Conservation (phyloP, 75 land plant species). For the Picea sitchensis region DNA sequence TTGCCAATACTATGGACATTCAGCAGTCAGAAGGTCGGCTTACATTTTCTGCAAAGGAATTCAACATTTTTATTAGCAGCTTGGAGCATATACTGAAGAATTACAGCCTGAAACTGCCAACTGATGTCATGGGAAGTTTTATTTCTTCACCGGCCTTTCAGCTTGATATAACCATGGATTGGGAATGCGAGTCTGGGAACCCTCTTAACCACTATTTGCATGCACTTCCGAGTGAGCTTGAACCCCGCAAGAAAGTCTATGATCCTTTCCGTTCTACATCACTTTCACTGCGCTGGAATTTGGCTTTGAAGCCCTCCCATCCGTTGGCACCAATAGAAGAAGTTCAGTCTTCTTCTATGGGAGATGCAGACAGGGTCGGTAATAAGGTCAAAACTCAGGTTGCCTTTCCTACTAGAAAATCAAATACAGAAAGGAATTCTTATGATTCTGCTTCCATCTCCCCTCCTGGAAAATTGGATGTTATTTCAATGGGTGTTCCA, state of each 20-base stretch:
- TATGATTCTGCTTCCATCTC: constrained; percentile 22
- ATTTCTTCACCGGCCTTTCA: constrained; percentile 68
- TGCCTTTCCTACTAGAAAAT: constrained; percentile 4
- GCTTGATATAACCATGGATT: constrained; percentile 87
- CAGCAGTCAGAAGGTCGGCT: constrained; percentile 86
- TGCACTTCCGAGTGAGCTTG: constrained; percentile 80
- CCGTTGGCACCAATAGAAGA: constrained; percentile 6
- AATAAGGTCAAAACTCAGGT: neutral
- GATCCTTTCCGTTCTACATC: constrained; percentile 96
- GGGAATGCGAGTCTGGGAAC: constrained; percentile 94
- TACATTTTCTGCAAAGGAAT: constrained; percentile 56
- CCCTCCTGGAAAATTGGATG: constrained; percentile 24
- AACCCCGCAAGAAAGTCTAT: constrained; percentile 63
- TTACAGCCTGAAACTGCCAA: constrained; percentile 34
- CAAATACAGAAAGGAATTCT: neutral
- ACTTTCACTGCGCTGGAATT: constrained; percentile 76
- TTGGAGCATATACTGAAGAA: constrained; percentile 56
- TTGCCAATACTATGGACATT: constrained; percentile 69
- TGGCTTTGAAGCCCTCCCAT: constrained; percentile 46
- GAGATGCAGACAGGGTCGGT: constrained; percentile 4
- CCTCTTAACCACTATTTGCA: constrained; percentile 93
- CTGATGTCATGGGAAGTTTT: constrained; percentile 27
- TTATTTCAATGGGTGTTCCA: constrained; percentile 29
- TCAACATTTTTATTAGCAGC: constrained; percentile 68
- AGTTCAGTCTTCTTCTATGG: constrained; percentile 13